Evolutionary conservation across 352 stramenopile genomes (phyloP).

Genomic region (Phytophthora podocarpi): DNA sequence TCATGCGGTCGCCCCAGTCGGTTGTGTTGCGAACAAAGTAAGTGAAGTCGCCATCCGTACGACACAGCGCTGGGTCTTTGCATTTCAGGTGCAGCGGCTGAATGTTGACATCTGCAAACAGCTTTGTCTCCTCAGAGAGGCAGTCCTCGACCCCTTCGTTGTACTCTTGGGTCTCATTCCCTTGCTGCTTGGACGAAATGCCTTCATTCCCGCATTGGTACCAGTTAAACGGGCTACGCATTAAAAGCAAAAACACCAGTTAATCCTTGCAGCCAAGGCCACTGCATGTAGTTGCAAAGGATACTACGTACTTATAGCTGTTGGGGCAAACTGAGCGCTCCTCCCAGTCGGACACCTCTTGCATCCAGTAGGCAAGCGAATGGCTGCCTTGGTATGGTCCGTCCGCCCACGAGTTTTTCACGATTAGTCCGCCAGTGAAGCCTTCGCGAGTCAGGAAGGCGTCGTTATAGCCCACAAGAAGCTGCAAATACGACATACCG

Average conservation of each 20-base stretch:
- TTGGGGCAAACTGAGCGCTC: constrained; percentile 80
- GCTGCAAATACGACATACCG: too few relatives aligned
- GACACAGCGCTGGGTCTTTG: constrained; percentile 56
- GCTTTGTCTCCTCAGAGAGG: constrained; percentile 62
- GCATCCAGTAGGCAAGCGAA: constrained; percentile 83
- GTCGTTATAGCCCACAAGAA: constrained; percentile 82
- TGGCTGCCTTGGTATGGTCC: constrained; percentile 70
- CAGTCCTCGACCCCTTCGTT: constrained; percentile 64
- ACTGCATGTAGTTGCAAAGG: background rate
- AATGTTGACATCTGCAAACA: constrained; percentile 76
- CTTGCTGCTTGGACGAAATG: constrained; percentile 37
- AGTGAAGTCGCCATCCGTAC: constrained; percentile 56
- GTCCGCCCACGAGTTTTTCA: constrained; percentile 81
- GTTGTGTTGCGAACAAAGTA: constrained; percentile 87
- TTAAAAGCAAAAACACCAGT: constrained; percentile 6
- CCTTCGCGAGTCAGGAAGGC: constrained; percentile 75
- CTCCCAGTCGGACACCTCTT: constrained; percentile 83
- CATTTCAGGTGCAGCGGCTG: constrained; percentile 76
- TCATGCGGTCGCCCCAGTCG: constrained; percentile 85
- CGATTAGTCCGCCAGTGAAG: constrained; percentile 74
- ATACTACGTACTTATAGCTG: constrained; percentile 67
- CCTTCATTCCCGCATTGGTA: constrained; percentile 79
- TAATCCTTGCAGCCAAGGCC: background rate
- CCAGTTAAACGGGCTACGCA: constrained; percentile 75
- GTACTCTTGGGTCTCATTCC: constrained; percentile 45